phyloP scores from a whole-genome alignment of 2,329 filamentous ascomycete genomes.

The Aspergillaceae sp. region DNA sequence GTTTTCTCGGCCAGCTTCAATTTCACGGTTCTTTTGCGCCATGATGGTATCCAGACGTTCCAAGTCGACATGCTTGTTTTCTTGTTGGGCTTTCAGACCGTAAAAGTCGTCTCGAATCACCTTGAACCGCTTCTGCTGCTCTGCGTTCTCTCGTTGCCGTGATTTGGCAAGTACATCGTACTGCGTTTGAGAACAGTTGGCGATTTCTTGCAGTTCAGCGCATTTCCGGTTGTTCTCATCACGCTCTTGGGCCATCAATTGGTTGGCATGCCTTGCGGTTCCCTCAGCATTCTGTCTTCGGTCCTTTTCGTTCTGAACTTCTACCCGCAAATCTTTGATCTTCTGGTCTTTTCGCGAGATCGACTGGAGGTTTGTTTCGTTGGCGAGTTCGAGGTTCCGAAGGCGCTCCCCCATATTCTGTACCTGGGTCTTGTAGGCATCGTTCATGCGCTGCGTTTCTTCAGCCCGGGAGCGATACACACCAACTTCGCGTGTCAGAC shows the following conservation, averaged over 20 bases:
- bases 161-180: slow-evolving; percentile 37
- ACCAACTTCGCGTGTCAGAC: slow-evolving; percentile 39
- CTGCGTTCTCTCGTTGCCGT: slow-evolving; percentile 33
- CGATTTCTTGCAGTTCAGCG: slow-evolving; percentile 31
- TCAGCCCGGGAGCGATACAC: slow-evolving; percentile 38
- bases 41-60: slow-evolving; percentile 37
- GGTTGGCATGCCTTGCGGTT: slow-evolving; percentile 28
- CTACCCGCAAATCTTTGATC: slow-evolving; percentile 37
- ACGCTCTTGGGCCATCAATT: slow-evolving; percentile 32
- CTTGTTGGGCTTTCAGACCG: slow-evolving; percentile 26
- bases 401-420: slow-evolving; percentile 39
- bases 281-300: slow-evolving; percentile 34
- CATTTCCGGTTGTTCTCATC: slow-evolving; percentile 33
- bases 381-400: slow-evolving; percentile 38
- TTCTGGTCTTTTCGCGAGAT: slow-evolving; percentile 41
- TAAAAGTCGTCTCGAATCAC: slow-evolving; percentile 28
- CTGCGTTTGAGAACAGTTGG: slow-evolving; percentile 32
- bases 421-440: slow-evolving; percentile 37
- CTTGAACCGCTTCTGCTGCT: slow-evolving; percentile 32
- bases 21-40: slow-evolving; percentile 39
- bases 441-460: slow-evolving; percentile 40
- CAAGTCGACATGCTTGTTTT: slow-evolving; percentile 28
- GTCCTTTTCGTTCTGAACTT: slow-evolving; percentile 35
- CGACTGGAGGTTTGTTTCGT: slow-evolving; percentile 40
- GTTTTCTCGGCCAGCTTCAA: slow-evolving; percentile 31